These are phyloP conservation scores for Penicillium taxi DNA, from an alignment of 495 filamentous ascomycete genomes.

Conservation along the genomic window DNA sequence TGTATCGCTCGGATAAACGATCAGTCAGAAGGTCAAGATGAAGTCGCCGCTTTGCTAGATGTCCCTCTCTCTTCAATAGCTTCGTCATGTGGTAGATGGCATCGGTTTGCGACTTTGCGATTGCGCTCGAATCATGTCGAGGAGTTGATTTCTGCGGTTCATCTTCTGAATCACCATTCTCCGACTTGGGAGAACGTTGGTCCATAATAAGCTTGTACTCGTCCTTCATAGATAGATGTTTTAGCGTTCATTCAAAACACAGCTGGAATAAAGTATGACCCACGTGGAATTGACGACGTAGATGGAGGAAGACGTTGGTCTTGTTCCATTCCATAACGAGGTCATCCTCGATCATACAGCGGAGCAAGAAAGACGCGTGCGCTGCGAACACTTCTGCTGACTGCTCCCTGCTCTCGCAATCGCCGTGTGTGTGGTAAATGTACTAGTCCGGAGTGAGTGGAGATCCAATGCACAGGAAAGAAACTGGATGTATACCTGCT, in stretches of 20 bases:
- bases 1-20: constrained; percentile 15
- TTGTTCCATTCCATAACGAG: constrained; percentile 49
- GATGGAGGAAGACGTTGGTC: constrained; percentile 46
- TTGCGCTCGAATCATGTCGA: constrained; percentile 20
- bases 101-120: constrained; percentile 31
- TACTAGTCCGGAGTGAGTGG: constrained; percentile 27
- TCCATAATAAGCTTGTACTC: constrained; percentile 32
- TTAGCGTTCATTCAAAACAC: neutral
- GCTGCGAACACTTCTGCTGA: constrained; percentile 45
- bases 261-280: constrained; percentile 1
- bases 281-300: constrained; percentile 44
- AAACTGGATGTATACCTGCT: constrained; percentile 29
- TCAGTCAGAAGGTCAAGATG: constrained; percentile 28
- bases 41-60: constrained; percentile 41
- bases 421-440: constrained; percentile 35
- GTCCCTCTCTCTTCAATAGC: constrained; percentile 32
- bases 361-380: constrained; percentile 48
- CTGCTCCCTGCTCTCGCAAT: constrained; percentile 39
- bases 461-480: neutral
- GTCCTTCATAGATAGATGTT: constrained; percentile 23
- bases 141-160: constrained; percentile 18
- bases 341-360: constrained; percentile 51
- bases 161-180: constrained; percentile 20
- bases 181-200: constrained; percentile 19
- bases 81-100: constrained; percentile 31